Base-by-base conservation (phyloP, 495 filamentous ascomycete genomes). In the Neohortaea acidophila region DNA sequence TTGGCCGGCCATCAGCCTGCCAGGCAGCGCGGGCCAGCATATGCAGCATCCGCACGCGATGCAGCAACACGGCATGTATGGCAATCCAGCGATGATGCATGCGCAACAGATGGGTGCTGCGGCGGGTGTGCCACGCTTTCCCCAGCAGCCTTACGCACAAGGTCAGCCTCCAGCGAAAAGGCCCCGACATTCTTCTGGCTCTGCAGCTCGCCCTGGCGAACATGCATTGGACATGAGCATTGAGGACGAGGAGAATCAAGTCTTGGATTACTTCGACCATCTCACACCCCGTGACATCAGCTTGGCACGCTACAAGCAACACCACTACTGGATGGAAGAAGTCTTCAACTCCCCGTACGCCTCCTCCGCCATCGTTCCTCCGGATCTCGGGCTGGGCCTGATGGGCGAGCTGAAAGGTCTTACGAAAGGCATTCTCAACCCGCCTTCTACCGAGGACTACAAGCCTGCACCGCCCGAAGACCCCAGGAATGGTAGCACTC, bases 281-380 rank as follows among this genome's bases (percentile, higher is more conserved):
- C 61, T 92, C 24, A 86, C 79, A 0, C 84, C 86, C 13, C 75
- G 84, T 5, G 89, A 96, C 42, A 75, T 96, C 47, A 87, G 82
- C 49, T 63, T 76, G 44, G 70, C 73, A 49, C 67, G 89, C 32
- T 97, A 91, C 53, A 77, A 74, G 45, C 89, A 94, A 50, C 89
- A 97, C 51, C 89, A 96, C 48, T 85, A 93, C 57, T 94, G 86
- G 89, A 92, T 96, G 81, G 89, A 94, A 51, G 86, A 97, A 59
- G 74, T 97, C n/a, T 67, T 94, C 31, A 78, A 77, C 2, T 93
- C 84, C 0, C 82, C 84, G 0, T 94, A 86, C 47, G 64, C 76
- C 13, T 81, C 82, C 39, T 66, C 66, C 17, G 79, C 89, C 48
- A 87, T 97, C 32, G 72, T 75, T n/a, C 82, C 85, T 4, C 70